Base-by-base conservation (phyloP, 2,329 filamentous ascomycete species). In the Aspergillus jensenii region DNA sequence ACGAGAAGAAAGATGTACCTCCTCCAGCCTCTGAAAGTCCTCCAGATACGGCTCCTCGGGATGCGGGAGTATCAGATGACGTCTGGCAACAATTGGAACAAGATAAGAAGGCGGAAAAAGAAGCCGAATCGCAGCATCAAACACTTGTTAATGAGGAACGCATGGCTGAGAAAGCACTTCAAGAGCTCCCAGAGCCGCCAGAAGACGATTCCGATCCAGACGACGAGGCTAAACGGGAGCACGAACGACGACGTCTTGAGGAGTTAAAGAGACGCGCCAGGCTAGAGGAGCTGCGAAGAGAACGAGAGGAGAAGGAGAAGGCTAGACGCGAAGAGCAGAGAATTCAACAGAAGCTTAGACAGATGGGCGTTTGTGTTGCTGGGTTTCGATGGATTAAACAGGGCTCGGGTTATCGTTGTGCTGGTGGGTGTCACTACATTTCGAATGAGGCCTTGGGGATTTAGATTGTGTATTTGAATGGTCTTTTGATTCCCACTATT, bases 331-430 rank as follows among this genome's bases (percentile, higher is more conserved):
- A 77, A 60, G 79, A 82, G 58, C 65, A 66, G 25, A 64, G 70
- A 17, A 70, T 64, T 11, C 79, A 82, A 71, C 62, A 67, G 40
- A 86, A 81, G 64, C 67, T 91, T 62, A 71, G 67, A 62, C 31
- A 62, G 1, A 77, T 84, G 75, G 88, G 88, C 0, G 50, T 71
- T 0, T 92, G 88, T 68, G 76, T 78, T 0, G 39, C 55, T 17
- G 88, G 87, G 0, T 91, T 48, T 65, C 54, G 57, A 0, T 91
- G 88, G 88, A 84, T 88, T 25, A 84, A 82, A 63, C 81, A 87
- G 65, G 41, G 2, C 1, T 67, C 65, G 1, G 88, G 88, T 0
- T 91, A 85, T 70, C 71, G 86, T 5, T 90, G 88, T 73, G 79
- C 79, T 0, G 88, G 82, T 0, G 87, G 87, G 0, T 67, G 66